Evolutionary conservation across 495 filamentous ascomycete species (phyloP), one percentile per base, ranked within the genome.

Genomic region (Lophium mytilinum): DNA sequence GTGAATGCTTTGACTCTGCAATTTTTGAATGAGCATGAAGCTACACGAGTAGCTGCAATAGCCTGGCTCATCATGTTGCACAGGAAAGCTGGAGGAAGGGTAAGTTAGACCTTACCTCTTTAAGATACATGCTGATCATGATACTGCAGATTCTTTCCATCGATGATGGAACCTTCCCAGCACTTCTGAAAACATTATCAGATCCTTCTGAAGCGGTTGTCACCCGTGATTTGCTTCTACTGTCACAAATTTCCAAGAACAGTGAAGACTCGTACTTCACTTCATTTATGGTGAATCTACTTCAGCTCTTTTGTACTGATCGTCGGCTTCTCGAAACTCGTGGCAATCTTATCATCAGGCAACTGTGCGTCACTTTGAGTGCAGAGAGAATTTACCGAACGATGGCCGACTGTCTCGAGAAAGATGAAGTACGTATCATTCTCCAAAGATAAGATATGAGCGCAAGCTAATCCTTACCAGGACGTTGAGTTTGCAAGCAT

Each of bases 1-100:
- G 94, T 99, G 39, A 91, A 83, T 69, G 93, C 94, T 42, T 81
- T 99, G 17, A 99, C 92, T 1, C 68, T 96, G 19, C 83, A 97
- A 53, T 97, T 99, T 68, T 72, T 97, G 45, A 96, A 97, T 67
- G 92, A 97, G 64, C 89, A 96, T 66, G 94, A 97, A 75, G 90
- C 88, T 37, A 96, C 94, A 0, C 81, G 94, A 52, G 90, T 96
- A 34, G 92, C 90, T 30, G 90, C 94, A 6, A 74, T 99, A 36
- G 88, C 87, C 7, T 99, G 94, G 94, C 79, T 99, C 30, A 88
- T 97, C 49, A 96, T 96, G 93, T 76, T 99, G 50, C 93, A 99
- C 67, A 82, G 86, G 43, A 96, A 95, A 72, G 91, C 93, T 9
- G 94, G 93, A 17, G 80, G 87, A 18, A 97, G 95, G 70, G 89